Base-by-base conservation (phyloP, 331 rosid species). In the Acacia concinna region DNA sequence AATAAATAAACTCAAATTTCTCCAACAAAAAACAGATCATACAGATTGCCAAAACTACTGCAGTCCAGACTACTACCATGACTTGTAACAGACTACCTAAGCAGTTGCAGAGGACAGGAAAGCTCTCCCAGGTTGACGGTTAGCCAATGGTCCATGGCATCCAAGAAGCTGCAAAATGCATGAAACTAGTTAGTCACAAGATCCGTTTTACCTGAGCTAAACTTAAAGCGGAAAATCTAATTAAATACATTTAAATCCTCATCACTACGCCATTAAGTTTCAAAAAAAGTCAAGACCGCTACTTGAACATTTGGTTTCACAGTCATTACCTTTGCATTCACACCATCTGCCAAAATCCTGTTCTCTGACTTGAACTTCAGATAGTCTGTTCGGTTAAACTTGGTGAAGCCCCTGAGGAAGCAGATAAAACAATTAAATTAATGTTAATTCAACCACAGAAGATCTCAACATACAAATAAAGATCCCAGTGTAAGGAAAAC, bases 381-480 rank as follows among this genome's bases (percentile, higher is more conserved):
- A 25, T 90, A 90, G 40, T 90, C 94, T 64, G 86, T 54, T 4
- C 91, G 90, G 83, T 76, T 84, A 71, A 82, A 86, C 88, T 88
- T 90, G 85, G 91, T 88, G 84, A 91, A 89, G 14, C 94, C 92
- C 94, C 96, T 91, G 86, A 74, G 31, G 30, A 59, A 41, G 18
- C 6, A 63, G 38, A 79, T 5, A 40, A 80, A 65, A 74, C 68
- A 80, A 30, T 4, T 38, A 17, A 44, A 77, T 11, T 4, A 44
- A 11, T 30, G 57, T 71, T 41, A 68, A 4, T 30, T 10, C 43
- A 69, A 49, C 18, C 57, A 18, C 57, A 2, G 1, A 15, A 34
- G 17, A 13, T 31, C 32, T 31, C 14, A 64, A 31, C 18, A 64
- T 3, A 46, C 59, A 49, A 5, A 35, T 67, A 67, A 67, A 38